Conservation (phyloP, 768 basidiomycete genomes). For the Hygrocybe punicea region DNA sequence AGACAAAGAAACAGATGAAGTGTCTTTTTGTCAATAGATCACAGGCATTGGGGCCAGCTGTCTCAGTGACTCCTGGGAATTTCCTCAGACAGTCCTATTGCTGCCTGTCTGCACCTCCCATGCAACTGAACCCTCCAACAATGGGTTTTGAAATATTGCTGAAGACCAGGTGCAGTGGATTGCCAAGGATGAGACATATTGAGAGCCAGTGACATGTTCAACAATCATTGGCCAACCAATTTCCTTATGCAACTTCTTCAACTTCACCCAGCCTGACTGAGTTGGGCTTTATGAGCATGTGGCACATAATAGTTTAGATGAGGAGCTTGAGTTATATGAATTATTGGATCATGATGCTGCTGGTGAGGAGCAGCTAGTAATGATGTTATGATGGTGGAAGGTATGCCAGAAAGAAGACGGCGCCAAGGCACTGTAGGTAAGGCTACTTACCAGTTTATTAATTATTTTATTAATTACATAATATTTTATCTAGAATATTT, state of each 20-base stretch:
- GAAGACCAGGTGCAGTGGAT: not conserved
- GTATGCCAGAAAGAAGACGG: too few relatives aligned
- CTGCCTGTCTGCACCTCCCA: too few relatives aligned
- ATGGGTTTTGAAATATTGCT: too few relatives aligned
- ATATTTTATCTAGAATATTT: too few relatives aligned
- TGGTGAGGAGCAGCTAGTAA: not conserved
- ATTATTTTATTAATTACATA: too few relatives aligned
- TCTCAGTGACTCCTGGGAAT: not conserved
- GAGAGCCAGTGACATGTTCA: not conserved
- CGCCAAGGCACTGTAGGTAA: too few relatives aligned
- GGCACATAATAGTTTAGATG: constrained; percentile 16
- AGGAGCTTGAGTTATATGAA: constrained; percentile 16
- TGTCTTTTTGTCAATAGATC: not conserved
- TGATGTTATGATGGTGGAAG: too few relatives aligned
- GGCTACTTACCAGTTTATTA: too few relatives aligned
- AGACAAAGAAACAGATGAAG: constrained; percentile 6
- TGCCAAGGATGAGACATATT: not conserved
- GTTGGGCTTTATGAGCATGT: not conserved
- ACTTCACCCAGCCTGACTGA: constrained; percentile 5
- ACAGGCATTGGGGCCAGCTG: not conserved
- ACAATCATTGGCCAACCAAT: constrained; percentile 4
- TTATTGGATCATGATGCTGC: constrained; percentile 8
- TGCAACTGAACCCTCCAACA: too few relatives aligned
- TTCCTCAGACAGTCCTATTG: too few relatives aligned
- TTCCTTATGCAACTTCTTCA: constrained; percentile 11